These are phyloP conservation scores for Globisporangium spinosum DNA, from an alignment of 352 stramenopile species.

Conservation along the genomic window DNA sequence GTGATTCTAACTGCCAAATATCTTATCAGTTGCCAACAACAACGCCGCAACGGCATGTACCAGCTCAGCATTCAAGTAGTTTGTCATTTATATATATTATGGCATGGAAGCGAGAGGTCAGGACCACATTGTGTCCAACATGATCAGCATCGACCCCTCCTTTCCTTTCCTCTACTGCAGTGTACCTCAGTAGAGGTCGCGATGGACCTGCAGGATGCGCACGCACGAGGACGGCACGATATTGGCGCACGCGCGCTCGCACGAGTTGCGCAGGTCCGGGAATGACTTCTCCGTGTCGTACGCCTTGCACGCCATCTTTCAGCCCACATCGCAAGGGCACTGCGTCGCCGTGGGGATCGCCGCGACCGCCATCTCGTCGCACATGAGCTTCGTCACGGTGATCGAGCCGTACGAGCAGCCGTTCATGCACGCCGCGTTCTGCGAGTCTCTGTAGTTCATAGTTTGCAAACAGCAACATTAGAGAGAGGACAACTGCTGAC, in stretches of 20 bases:
- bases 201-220: constrained; percentile 64
- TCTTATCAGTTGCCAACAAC: neutral
- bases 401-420: constrained; percentile 73
- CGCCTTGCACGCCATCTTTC: constrained; percentile 46
- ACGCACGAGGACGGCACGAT: constrained; percentile 56
- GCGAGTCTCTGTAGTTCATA: constrained; percentile 31
- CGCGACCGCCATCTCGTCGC: constrained; percentile 39
- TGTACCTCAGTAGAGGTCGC: constrained; percentile 40
- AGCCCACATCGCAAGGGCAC: constrained; percentile 65
- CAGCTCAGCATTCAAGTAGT: neutral
- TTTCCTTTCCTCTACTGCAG: constrained; percentile 17
- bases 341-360: constrained; percentile 27
- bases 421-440: constrained; percentile 71
- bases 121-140: neutral
- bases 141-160: neutral
- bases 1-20: neutral
- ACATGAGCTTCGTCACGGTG: constrained; percentile 63
- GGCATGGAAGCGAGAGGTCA: neutral
- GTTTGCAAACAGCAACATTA: neutral
- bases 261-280: constrained; percentile 46
- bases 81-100: neutral
- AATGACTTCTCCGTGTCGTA: constrained; percentile 55
- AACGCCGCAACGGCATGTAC: neutral
- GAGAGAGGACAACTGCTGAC: neutral
- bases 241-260: constrained; percentile 53